Conservation (phyloP, 768 basidiomycete species). For the Cubamyces sp. region DNA sequence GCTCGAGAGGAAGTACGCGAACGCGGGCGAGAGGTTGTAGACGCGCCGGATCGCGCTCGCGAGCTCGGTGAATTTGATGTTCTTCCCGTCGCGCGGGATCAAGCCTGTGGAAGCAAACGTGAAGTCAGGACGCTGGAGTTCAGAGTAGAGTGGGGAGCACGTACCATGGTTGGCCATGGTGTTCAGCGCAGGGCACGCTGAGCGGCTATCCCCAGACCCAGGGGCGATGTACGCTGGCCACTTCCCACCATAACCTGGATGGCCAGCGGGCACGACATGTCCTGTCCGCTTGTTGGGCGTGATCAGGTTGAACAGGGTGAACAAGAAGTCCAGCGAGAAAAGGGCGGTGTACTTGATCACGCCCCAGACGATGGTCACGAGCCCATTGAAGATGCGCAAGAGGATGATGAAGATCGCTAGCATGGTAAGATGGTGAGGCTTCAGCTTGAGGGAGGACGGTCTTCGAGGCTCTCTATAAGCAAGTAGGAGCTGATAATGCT, state of each 20-base stretch:
- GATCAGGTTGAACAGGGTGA: constrained; percentile 56
- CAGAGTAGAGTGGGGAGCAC: constrained; percentile 1
- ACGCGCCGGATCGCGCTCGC: constrained; percentile 49
- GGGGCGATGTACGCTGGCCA: constrained; percentile 73
- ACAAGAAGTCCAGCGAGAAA: constrained; percentile 54
- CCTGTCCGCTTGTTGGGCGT: constrained; percentile 45
- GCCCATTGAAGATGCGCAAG: constrained; percentile 19
- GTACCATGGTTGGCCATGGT: constrained; percentile 84
- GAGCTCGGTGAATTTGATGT: constrained; percentile 49
- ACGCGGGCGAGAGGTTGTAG: constrained; percentile 72
- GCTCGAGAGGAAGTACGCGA: constrained; percentile 69
- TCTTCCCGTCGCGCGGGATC: constrained; percentile 45
- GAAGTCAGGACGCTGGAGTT: too few relatives aligned
- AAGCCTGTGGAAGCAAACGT: not conserved
- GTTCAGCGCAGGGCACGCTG: constrained; percentile 76
- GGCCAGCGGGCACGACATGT: constrained; percentile 28
- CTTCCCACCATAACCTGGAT: constrained; percentile 39
- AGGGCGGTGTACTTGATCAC: constrained; percentile 31
- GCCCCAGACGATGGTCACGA: constrained; percentile 13
- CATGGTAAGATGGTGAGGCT: not conserved
- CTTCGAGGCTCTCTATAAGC: not conserved
- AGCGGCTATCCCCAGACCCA: constrained; percentile 65
- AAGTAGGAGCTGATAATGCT: not conserved
- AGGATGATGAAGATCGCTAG: constrained; percentile 17
- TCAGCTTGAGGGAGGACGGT: not conserved